Evolutionary conservation across 2,329 filamentous ascomycete genomes (phyloP).

Genomic region (Purpureocillium takamizusanense): DNA sequence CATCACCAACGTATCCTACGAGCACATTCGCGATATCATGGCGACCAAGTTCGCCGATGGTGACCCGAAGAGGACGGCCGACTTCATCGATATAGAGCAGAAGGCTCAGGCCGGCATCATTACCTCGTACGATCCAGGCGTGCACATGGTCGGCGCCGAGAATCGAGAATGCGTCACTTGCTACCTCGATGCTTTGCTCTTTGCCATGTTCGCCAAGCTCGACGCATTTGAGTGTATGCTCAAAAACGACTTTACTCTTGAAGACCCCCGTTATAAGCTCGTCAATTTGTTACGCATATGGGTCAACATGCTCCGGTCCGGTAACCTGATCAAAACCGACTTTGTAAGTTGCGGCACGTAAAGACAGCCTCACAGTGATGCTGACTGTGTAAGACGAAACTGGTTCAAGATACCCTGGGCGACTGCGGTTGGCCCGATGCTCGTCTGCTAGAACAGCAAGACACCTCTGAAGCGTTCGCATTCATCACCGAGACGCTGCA

Average conservation of each 20-base stretch:
- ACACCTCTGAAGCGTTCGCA: slow-evolving; percentile 89
- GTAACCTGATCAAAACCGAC: slow-evolving; percentile 76
- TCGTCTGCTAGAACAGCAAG: slow-evolving; percentile 70
- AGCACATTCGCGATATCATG: slow-evolving; percentile 47
- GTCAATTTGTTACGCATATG: slow-evolving; percentile 75
- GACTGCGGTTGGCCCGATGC: slow-evolving; percentile 88
- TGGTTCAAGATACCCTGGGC: slow-evolving; percentile 73
- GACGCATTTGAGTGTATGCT: slow-evolving; percentile 91
- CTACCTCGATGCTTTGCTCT: slow-evolving; percentile 83
- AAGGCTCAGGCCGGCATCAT: slow-evolving; percentile 75
- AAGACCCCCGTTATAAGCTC: slow-evolving; percentile 62
- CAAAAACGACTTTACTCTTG: slow-evolving; percentile 61
- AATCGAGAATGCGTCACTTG: slow-evolving; percentile 87
- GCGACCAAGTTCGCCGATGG: slow-evolving; percentile 57
- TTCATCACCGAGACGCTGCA: slow-evolving; percentile 90
- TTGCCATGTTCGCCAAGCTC: slow-evolving; percentile 89
- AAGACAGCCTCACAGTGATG: background rate
- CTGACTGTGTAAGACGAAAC: slow-evolving; percentile 51
- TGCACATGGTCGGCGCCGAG: slow-evolving; percentile 72
- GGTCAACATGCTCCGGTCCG: slow-evolving; percentile 85
- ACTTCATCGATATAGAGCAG: slow-evolving; percentile 69
- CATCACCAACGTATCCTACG: slow-evolving; percentile 40
- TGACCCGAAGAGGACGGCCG: slow-evolving; percentile 64
- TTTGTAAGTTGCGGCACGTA: slow-evolving; percentile 45
- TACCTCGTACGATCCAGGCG: slow-evolving; percentile 60